phyloP scores from a whole-genome alignment of 345 rosid species.

The Populus ilicifolia region DNA sequence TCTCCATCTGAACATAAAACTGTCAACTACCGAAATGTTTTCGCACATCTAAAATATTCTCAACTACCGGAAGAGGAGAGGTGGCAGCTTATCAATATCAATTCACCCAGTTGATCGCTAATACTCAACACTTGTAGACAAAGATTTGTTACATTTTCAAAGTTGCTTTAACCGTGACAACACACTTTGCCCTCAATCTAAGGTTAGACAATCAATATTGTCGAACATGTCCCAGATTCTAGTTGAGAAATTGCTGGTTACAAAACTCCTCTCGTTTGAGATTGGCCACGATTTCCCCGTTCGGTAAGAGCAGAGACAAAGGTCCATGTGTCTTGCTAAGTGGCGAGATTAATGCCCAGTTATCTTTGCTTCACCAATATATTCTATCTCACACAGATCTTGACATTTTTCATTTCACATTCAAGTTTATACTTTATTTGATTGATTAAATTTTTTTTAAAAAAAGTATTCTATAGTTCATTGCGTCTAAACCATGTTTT shows the following conservation, averaged over 20 bases:
- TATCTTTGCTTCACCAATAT: background rate
- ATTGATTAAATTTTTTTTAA: too few relatives aligned
- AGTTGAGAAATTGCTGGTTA: background rate
- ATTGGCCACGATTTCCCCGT: too few relatives aligned
- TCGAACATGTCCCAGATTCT: background rate
- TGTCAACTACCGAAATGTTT: background rate
- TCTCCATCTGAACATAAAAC: background rate
- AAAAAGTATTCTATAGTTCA: too few relatives aligned
- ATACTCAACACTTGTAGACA: background rate
- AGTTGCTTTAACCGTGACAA: background rate
- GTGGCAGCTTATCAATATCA: background rate
- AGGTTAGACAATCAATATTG: background rate
- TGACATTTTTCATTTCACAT: background rate
- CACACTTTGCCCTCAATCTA: background rate
- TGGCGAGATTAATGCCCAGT: background rate
- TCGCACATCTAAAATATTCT: background rate
- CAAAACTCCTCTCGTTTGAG: too few relatives aligned
- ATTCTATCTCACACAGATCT: background rate
- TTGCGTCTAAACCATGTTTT: too few relatives aligned
- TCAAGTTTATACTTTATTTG: background rate
- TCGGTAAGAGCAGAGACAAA: too few relatives aligned
- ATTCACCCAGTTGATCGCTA: background rate
- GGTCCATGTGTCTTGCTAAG: too few relatives aligned
- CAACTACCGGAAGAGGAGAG: background rate
- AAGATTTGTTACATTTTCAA: background rate